phyloP scores from a whole-genome alignment of 2,329 filamentous ascomycete genomes.

The Malbranchea zuffiana region DNA sequence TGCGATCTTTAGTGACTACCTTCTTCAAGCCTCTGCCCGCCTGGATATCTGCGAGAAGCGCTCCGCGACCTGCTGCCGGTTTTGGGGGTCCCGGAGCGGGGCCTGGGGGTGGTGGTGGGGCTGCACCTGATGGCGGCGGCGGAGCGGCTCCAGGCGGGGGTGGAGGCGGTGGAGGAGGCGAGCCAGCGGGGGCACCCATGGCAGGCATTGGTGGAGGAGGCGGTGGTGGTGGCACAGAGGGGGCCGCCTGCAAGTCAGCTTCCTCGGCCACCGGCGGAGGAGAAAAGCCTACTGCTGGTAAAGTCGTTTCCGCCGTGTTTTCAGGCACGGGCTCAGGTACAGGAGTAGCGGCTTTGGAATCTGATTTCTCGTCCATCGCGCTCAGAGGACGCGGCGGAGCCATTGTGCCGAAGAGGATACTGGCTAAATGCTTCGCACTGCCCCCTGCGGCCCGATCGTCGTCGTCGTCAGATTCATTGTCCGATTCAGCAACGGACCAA shows the following conservation, averaged over 20 bases:
- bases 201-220: constrained; percentile 19
- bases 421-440: constrained; percentile 82
- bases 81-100: background rate
- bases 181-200: constrained; percentile 16
- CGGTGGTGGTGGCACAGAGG: constrained; percentile 24
- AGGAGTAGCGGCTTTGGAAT: constrained; percentile 36
- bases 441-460: constrained; percentile 69
- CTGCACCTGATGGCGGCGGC: constrained; percentile 30
- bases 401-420: constrained; percentile 95
- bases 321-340: constrained; percentile 28
- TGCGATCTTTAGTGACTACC: constrained; percentile 81
- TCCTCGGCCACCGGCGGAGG: constrained; percentile 28
- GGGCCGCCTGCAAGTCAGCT: constrained; percentile 17
- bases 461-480: constrained; percentile 60
- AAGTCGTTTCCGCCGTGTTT: constrained; percentile 22
- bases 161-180: constrained; percentile 31
- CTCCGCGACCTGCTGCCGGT: constrained; percentile 37
- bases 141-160: constrained; percentile 27
- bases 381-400: constrained; percentile 80
- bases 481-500: constrained; percentile 71
- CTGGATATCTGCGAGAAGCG: constrained; percentile 73
- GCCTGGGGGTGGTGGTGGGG: constrained; percentile 31
- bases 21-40: constrained; percentile 70
- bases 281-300: no score
- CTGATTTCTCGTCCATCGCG: constrained; percentile 56